Conservation (phyloP, 805 yeast species). For the Wickerhamiella azymoides region DNA sequence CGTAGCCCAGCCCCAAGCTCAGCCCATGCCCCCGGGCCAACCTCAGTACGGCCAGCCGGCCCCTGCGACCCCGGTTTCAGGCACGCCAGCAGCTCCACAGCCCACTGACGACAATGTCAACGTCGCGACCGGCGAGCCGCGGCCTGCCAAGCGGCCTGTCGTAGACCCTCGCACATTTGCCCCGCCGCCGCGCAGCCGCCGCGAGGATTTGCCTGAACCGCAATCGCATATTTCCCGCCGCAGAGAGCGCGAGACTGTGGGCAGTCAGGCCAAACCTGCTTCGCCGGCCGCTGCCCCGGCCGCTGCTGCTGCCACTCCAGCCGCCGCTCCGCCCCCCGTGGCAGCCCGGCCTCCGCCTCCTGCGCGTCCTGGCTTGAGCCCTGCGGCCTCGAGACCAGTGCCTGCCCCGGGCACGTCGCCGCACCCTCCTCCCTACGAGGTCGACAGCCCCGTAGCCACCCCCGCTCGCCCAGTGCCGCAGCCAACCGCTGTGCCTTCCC, state of each 20-base stretch:
- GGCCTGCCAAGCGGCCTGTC: conserved; percentile 12
- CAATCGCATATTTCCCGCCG: background rate
- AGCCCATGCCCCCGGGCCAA: background rate
- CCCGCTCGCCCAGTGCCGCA: background rate
- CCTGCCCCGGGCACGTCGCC: background rate
- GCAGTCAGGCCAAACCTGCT: background rate
- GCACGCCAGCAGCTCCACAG: too few relatives aligned
- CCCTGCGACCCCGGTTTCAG: too few relatives aligned
- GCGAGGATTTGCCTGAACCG: background rate
- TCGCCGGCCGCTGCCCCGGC: background rate
- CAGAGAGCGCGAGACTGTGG: background rate
- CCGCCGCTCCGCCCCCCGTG: background rate
- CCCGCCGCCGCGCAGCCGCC: conserved; percentile 15
- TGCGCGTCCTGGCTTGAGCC: background rate
- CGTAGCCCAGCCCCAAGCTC: background rate
- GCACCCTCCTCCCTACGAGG: background rate
- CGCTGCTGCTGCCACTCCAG: background rate
- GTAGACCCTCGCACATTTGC: conserved; percentile 20
- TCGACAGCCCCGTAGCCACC: background rate
- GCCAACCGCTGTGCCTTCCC: conserved; percentile 12
- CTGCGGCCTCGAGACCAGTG: background rate
- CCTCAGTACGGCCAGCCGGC: conserved; percentile 2
- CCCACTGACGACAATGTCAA: background rate
- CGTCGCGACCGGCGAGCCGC: conserved; percentile 1
- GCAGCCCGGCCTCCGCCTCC: background rate